Evolutionary conservation across 305 asterid species (phyloP).

Genomic region (Fraxinus paxiana): DNA sequence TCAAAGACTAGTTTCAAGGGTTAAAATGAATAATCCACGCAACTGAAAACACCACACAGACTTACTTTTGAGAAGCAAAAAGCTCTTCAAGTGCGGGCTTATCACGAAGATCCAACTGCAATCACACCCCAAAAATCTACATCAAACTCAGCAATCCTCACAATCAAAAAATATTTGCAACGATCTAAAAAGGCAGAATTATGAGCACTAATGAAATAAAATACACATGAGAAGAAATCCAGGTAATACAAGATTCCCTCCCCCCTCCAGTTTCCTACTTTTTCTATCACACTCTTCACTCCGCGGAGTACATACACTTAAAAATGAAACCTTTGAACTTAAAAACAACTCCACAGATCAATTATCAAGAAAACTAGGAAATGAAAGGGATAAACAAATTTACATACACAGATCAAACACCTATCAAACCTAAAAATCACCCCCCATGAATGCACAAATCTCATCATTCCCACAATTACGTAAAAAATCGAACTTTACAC

Average conservation of each 20-base stretch:
- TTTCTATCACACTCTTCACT: not conserved
- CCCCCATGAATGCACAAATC: not conserved
- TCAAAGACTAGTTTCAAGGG: not conserved
- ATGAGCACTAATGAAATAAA: not conserved
- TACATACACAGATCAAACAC: not conserved
- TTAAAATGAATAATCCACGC: not conserved
- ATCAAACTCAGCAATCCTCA: constrained; percentile 4
- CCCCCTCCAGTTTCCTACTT: not conserved
- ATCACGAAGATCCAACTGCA: constrained; percentile 73
- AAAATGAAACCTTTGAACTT: constrained; percentile 12
- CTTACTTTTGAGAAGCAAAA: constrained; percentile 76
- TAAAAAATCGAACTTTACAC: constrained; percentile 9
- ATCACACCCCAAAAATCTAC: constrained; percentile 17
- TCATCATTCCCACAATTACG: not conserved
- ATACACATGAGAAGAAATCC: not conserved
- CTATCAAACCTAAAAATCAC: not conserved
- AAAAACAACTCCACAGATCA: constrained; percentile 15
- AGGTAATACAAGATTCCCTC: not conserved
- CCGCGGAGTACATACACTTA: constrained; percentile 15
- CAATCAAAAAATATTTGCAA: not conserved
- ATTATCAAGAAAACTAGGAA: not conserved
- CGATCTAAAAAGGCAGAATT: not conserved
- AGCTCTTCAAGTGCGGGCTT: constrained; percentile 62
- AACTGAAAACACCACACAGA: not conserved
- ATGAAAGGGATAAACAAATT: not conserved